phyloP scores from a whole-genome alignment of 192 early-diverging fungal species.

The Coemansia brasiliensis region DNA sequence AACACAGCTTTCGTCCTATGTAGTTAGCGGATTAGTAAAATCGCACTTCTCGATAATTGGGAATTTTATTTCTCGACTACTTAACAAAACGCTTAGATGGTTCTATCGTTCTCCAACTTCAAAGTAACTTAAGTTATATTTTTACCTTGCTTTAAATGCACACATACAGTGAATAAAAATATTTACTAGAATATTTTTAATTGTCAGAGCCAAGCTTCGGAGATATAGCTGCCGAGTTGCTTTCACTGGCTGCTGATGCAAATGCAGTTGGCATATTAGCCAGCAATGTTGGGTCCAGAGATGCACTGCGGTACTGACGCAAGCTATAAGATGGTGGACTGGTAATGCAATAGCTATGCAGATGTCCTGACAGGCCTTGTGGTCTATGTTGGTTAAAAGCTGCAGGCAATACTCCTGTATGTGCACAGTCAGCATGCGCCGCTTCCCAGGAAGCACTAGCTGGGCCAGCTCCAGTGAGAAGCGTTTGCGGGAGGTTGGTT shows the following conservation, averaged over 20 bases:
- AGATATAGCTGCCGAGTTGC: not conserved
- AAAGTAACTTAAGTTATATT: not conserved
- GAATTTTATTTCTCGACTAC: slow-evolving; percentile 9
- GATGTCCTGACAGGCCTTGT: not conserved
- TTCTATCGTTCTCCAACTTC: slow-evolving; percentile 2
- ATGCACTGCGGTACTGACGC: slow-evolving; percentile 32
- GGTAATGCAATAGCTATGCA: slow-evolving; percentile 35
- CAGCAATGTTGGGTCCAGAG: slow-evolving; percentile 44
- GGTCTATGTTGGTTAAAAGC: not conserved
- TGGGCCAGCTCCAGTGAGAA: not conserved
- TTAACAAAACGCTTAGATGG: slow-evolving; percentile 20
- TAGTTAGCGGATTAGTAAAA: slow-evolving; percentile 32
- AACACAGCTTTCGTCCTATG: slow-evolving; percentile 30
- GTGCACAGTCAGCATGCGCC: not conserved
- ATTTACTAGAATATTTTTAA: not conserved
- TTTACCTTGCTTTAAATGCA: not conserved
- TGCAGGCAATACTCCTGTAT: not conserved
- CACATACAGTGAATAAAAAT: not conserved
- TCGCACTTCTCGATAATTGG: slow-evolving; percentile 17
- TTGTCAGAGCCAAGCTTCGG: not conserved
- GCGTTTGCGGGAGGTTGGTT: not conserved
- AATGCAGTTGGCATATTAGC: slow-evolving; percentile 40
- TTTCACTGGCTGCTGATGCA: slow-evolving; percentile 18
- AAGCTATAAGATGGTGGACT: slow-evolving; percentile 2
- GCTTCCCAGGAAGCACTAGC: slow-evolving; percentile 16